Evolutionary conservation across 2,329 filamentous ascomycete genomes (phyloP).

Genomic region (Harringtonia lauricola): DNA sequence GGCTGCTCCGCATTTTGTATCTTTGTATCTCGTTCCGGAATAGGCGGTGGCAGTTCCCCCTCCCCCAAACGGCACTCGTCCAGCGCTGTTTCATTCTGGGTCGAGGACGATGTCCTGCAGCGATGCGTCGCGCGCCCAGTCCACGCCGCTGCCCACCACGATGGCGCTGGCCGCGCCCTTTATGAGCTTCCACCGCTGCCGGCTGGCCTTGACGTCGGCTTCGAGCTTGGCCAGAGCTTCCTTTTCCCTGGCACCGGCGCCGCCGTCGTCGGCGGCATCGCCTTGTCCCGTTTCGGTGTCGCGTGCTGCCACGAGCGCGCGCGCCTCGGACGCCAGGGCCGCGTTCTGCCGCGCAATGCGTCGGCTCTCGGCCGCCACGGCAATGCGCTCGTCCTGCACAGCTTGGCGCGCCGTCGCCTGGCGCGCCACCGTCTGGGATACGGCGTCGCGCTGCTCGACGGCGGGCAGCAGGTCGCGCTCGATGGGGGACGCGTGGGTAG

Average conservation of each 20-base stretch:
- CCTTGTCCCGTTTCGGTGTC: slow-evolving; percentile 39
- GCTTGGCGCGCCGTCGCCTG: slow-evolving; percentile 42
- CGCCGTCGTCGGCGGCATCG: slow-evolving; percentile 28
- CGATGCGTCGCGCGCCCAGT: slow-evolving; percentile 63
- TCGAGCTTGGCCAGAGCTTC: slow-evolving; percentile 34
- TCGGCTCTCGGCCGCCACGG: slow-evolving; percentile 47
- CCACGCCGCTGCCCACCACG: slow-evolving; percentile 69
- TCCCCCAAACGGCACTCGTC: no score
- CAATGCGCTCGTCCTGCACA: slow-evolving; percentile 39
- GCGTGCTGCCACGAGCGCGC: slow-evolving; percentile 48
- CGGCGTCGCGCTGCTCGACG: slow-evolving; percentile 54
- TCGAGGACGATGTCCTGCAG: slow-evolving; percentile 65
- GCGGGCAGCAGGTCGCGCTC: slow-evolving; percentile 60
- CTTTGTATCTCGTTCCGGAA: no score
- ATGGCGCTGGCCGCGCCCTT: slow-evolving; percentile 71
- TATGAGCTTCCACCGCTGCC: slow-evolving; percentile 60
- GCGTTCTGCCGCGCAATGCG: slow-evolving; percentile 48
- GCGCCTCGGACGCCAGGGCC: slow-evolving; percentile 48
- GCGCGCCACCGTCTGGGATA: slow-evolving; percentile 52
- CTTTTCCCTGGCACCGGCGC: slow-evolving; percentile 29
- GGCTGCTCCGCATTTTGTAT: no score
- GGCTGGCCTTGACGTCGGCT: slow-evolving; percentile 46
- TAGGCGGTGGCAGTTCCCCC: no score
- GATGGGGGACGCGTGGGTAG: slow-evolving; percentile 48
- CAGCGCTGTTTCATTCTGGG: slow-evolving; percentile 30